Conservation (phyloP, 345 rosid genomes). For the Corymbia maculata region DNA sequence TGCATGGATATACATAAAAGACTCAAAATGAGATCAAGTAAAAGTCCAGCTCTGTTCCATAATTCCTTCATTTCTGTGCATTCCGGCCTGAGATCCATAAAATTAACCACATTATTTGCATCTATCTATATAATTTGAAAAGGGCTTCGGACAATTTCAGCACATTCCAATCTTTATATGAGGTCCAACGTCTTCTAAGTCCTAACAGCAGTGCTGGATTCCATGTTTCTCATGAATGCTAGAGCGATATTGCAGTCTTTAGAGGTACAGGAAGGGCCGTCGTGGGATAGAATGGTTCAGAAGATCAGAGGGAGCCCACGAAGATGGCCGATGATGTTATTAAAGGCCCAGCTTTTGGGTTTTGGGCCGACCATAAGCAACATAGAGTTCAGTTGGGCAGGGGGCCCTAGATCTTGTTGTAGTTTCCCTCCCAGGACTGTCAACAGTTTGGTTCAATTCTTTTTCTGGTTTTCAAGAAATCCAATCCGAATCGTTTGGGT, state of each 20-base stretch:
- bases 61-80: neutral
- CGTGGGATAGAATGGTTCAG: neutral
- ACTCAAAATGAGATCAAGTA: neutral
- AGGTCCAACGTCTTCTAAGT: neutral
- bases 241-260: neutral
- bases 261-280: neutral
- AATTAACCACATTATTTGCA: neutral
- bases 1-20: neutral
- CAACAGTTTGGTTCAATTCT: too few relatives aligned
- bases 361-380: neutral
- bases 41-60: neutral
- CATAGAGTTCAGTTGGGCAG: too few relatives aligned
- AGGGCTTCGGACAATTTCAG: neutral
- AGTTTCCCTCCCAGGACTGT: too few relatives aligned
- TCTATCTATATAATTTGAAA: neutral
- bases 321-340: neutral
- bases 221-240: neutral
- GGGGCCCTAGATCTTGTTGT: too few relatives aligned
- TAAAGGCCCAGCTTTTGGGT: neutral
- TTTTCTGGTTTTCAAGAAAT: too few relatives aligned
- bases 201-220: neutral
- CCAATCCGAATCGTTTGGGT: too few relatives aligned
- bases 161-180: neutral
- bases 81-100: neutral
- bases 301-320: neutral